These are phyloP conservation scores for Kondoa subrosea DNA, from an alignment of 768 basidiomycete genomes.

Conservation along the genomic window DNA sequence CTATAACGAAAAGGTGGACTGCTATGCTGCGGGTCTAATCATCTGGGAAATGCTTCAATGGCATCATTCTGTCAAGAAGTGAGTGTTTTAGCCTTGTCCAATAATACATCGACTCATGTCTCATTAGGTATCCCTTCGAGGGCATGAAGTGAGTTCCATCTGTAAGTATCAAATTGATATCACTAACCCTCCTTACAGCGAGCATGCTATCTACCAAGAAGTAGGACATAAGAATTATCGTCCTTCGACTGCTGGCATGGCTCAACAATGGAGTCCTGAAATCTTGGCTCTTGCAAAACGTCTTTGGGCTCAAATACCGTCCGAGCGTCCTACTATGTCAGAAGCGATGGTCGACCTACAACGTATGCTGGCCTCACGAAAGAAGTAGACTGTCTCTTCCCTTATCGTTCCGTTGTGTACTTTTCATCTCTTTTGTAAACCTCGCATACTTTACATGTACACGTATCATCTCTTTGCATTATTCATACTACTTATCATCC, in stretches of 20 bases:
- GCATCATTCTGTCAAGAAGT: conserved; percentile 8
- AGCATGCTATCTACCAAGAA: conserved; percentile 82
- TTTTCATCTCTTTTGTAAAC: no score
- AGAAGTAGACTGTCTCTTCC: no score
- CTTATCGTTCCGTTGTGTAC: no score
- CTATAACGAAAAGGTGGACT: conserved; percentile 97
- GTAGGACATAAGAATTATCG: conserved; percentile 78
- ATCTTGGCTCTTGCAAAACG: conserved; percentile 73
- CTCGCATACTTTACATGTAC: no score
- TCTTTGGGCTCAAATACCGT: conserved; percentile 91
- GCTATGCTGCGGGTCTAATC: conserved; percentile 80
- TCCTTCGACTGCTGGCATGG: conserved; percentile 57
- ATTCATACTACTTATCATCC: no score
- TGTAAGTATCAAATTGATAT: not conserved
- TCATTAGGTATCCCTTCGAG: conserved; percentile 62
- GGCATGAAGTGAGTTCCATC: conserved; percentile 52
- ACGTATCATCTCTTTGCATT: no score
- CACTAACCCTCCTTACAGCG: conserved; percentile 29
- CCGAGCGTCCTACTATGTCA: conserved; percentile 75
- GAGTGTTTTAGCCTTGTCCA: not conserved
- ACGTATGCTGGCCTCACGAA: conserved; percentile 4
- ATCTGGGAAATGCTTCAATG: conserved; percentile 98
- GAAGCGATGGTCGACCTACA: conserved; percentile 65
- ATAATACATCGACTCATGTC: not conserved
- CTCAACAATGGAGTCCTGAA: conserved; percentile 82